These are phyloP conservation scores for Bipolaris cookei DNA, from an alignment of 2,329 filamentous ascomycete genomes.

Conservation along the genomic window DNA sequence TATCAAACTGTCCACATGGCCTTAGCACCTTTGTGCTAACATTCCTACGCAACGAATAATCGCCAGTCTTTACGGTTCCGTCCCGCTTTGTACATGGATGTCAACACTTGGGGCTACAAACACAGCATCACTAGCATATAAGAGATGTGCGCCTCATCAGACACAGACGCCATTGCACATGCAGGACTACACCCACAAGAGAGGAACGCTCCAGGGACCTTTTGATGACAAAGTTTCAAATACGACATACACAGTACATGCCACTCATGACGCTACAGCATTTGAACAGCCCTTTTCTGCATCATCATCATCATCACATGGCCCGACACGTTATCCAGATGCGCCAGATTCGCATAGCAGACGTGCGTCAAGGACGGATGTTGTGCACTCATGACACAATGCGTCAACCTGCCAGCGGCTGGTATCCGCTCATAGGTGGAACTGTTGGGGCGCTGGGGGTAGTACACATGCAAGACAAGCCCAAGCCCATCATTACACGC, in stretches of 20 bases:
- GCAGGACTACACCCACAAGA: conserved; percentile 8
- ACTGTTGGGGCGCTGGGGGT: conserved; percentile 41
- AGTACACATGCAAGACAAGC: conserved; percentile 30
- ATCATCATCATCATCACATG: conserved; percentile 16
- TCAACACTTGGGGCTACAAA: conserved; percentile 10
- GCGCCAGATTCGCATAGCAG: conserved; percentile 20
- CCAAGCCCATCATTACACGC: conserved; percentile 19
- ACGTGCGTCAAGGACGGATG: conserved; percentile 24
- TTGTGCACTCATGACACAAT: conserved; percentile 23
- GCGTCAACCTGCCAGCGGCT: conserved; percentile 34
- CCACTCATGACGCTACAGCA: conserved; percentile 36
- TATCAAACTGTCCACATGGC: background rate
- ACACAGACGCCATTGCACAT: conserved; percentile 29
- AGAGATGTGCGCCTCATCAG: conserved; percentile 14
- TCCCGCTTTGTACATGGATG: conserved; percentile 33
- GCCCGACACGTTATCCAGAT: conserved; percentile 34
- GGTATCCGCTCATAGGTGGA: conserved; percentile 31
- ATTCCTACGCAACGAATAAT: background rate
- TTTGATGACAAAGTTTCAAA: background rate
- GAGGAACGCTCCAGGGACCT: conserved; percentile 1
- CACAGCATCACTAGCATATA: conserved; percentile 30
- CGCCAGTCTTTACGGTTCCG: conserved; percentile 9
- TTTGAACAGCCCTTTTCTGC: conserved; percentile 13
- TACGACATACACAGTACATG: conserved; percentile 14
- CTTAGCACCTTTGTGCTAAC: background rate